These are phyloP conservation scores for Iodosphaeria phyllophila DNA, from an alignment of 2,329 filamentous ascomycete species.

Conservation along the genomic window DNA sequence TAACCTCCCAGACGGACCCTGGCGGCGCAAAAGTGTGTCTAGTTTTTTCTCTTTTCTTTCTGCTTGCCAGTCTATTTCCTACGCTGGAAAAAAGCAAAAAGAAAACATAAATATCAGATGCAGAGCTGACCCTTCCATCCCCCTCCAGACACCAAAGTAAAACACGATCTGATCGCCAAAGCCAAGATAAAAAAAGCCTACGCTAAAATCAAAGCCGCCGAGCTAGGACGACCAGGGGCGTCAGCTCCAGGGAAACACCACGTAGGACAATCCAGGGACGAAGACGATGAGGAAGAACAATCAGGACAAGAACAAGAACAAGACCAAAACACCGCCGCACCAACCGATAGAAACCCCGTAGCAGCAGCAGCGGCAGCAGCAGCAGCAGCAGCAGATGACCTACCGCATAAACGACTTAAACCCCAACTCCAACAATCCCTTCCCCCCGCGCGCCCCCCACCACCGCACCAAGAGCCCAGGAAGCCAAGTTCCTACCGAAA, in stretches of 20 bases:
- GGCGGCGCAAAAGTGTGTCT: conserved; percentile 52
- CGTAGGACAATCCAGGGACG: conserved; percentile 6
- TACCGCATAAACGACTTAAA: conserved; percentile 13
- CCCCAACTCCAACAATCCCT: conserved; percentile 22
- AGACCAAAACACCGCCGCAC: too few relatives aligned
- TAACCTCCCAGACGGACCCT: conserved; percentile 78
- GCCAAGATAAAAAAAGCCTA: conserved; percentile 89
- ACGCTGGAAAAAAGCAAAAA: background rate
- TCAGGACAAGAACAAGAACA: too few relatives aligned
- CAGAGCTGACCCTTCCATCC: too few relatives aligned
- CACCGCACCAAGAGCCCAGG: conserved; percentile 2
- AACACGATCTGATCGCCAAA: conserved; percentile 73
- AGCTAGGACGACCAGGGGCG: too few relatives aligned
- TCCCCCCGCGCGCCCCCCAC: conserved; percentile 5
- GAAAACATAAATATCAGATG: background rate
- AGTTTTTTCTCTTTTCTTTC: background rate
- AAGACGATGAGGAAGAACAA: conserved; percentile 8
- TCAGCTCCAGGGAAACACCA: too few relatives aligned
- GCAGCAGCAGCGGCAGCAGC: too few relatives aligned
- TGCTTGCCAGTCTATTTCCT: background rate
- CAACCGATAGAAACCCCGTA: too few relatives aligned
- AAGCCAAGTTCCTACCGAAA: conserved; percentile 45
- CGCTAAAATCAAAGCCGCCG: conserved; percentile 59
- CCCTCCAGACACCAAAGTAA: conserved; percentile 62
- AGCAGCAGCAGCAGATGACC: conserved; percentile 2